Evolutionary conservation across 2,329 filamentous ascomycete genomes (phyloP), one percentile per base, ranked within the genome.

Genomic region (Monosporascus sp.): DNA sequence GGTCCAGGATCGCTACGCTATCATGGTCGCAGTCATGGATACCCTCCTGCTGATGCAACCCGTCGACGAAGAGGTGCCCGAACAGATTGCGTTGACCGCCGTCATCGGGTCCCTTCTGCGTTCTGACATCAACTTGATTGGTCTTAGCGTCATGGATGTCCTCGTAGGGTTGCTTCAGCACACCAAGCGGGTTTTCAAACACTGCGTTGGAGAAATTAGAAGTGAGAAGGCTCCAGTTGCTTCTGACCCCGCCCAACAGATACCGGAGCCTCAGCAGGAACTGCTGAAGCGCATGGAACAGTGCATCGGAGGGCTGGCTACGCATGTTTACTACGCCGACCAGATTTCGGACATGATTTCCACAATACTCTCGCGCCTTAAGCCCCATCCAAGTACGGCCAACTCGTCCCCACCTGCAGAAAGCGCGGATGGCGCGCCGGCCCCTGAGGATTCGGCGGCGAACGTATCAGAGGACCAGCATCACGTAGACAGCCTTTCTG

Each of bases 241-340:
- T 17, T 48, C 60, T 39, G 59, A 65, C 18, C 68, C 70, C 20
- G 66, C 71, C 52, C 74, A 77, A 50, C 59, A 72, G 27, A 68
- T 73, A 14, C 67, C 72, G 27, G 68, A 77, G 7, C 80, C 87
- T 53, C 80, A 86, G 49, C 78, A 79, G 57, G 80, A 86, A 60
- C 77, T 97, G 17, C 74, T 96, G 27, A 70, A 76, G 36, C 82
- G 86, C 35, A 79, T 97, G 17, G 87, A 94, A 67, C 79, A 82
- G 60, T 96, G 90, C 71, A 91, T 97, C 56, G 90, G 90, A n/a
- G 85, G 92, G 67, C 76, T 99, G 27, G 91, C 92, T 2, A 96
- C 90, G 1, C 94, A 99, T 66, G 86, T 97, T 35, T 99, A 99
- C 74, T 99, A 99, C 68, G 89, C 89, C 2, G 93, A 97, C 62